phyloP scores from a whole-genome alignment of 495 filamentous ascomycete species.

The Glarea lozoyensis region DNA sequence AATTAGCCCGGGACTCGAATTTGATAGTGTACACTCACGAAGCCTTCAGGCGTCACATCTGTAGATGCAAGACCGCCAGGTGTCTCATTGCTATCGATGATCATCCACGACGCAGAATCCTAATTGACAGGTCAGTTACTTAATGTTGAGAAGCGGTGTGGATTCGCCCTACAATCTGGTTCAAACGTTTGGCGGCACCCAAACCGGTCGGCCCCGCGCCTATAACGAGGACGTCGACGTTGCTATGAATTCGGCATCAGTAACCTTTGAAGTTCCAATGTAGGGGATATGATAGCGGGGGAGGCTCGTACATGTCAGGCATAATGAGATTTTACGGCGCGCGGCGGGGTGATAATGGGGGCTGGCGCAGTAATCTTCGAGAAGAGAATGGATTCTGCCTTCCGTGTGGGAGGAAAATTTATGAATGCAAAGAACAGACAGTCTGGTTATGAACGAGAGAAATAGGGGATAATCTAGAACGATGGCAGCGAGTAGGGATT shows the following conservation, averaged over 20 bases:
- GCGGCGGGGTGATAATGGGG: no score
- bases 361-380: no score
- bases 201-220: slow-evolving; percentile 95
- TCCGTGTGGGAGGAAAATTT: no score
- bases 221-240: slow-evolving; percentile 96
- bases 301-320: no score
- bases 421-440: no score
- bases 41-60: slow-evolving; percentile 91
- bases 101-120: slow-evolving; percentile 91
- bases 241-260: slow-evolving; percentile 37
- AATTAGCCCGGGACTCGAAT: slow-evolving; percentile 1
- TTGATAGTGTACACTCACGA: slow-evolving; percentile 57
- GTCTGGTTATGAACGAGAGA: no score
- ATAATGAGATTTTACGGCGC: no score
- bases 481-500: no score
- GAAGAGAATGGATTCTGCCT: no score
- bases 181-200: slow-evolving; percentile 92
- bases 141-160: slow-evolving; percentile 11
- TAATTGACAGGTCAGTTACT: slow-evolving; percentile 27
- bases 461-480: no score
- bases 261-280: no score
- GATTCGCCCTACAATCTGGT: slow-evolving; percentile 72
- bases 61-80: slow-evolving; percentile 96
- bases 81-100: slow-evolving; percentile 86
- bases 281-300: no score